Conservation (phyloP, 2,329 filamentous ascomycete genomes). For the Trichoderma sp. region DNA sequence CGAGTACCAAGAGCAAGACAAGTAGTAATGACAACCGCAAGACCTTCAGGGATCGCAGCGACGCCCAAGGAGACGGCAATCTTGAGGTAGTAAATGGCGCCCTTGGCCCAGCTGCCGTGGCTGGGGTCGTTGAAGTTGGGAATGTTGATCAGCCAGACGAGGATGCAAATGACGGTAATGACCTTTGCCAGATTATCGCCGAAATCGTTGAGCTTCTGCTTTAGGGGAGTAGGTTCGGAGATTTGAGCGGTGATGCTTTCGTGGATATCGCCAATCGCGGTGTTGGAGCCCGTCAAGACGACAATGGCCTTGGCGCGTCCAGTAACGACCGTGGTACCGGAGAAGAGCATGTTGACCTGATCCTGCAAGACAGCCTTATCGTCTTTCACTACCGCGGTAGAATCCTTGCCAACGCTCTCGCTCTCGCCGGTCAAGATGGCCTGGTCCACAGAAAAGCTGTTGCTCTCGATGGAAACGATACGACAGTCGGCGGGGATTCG, state of each 20-base stretch:
- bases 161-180: conserved; percentile 92
- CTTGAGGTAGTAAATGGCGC: conserved; percentile 99
- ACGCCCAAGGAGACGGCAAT: conserved; percentile 98
- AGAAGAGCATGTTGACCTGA: conserved; percentile 97
- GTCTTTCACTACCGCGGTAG: conserved; percentile 66
- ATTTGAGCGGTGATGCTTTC: conserved; percentile 98
- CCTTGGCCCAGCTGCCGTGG: conserved; percentile 92
- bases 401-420: conserved; percentile 91
- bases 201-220: conserved; percentile 99
- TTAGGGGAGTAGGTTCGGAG: conserved; percentile 92
- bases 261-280: conserved; percentile 97
- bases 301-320: conserved; percentile 91
- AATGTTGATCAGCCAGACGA: conserved; percentile 99
- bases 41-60: conserved; percentile 93
- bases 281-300: conserved; percentile 83
- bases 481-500: conserved; percentile 94
- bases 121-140: conserved; percentile 94
- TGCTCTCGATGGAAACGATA: conserved; percentile 87
- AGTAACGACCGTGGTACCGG: conserved; percentile 94
- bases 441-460: conserved; percentile 95
- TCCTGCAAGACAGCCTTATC: conserved; percentile 92
- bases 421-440: conserved; percentile 97
- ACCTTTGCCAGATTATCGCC: conserved; percentile 96
- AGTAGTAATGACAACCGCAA: conserved; percentile 98
- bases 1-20: conserved; percentile 93